These are phyloP conservation scores for Aspergillus cavernicola DNA, from an alignment of 495 filamentous ascomycete species.

Conservation along the genomic window DNA sequence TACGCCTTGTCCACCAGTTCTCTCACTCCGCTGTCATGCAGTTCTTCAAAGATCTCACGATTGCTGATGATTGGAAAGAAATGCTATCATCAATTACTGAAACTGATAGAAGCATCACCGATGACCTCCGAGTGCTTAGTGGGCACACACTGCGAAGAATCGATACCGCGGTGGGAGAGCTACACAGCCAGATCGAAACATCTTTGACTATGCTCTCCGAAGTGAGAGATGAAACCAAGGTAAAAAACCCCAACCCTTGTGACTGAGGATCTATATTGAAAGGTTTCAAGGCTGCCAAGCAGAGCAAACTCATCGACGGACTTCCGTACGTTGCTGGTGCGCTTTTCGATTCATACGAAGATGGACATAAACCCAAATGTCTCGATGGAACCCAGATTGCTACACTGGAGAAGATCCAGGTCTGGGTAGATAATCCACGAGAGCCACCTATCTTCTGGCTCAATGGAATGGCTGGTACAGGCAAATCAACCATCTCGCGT, in stretches of 20 bases:
- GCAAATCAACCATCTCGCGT: slow-evolving; percentile 1
- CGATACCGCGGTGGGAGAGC: background rate
- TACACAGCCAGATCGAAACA: background rate
- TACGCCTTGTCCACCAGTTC: background rate
- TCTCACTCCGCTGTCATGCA: background rate
- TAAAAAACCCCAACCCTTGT: background rate
- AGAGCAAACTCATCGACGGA: background rate
- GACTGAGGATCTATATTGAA: background rate
- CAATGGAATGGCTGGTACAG: background rate
- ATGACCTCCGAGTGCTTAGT: background rate
- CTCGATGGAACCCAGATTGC: background rate
- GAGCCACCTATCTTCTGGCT: background rate
- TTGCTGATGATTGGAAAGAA: background rate
- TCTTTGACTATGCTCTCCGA: background rate
- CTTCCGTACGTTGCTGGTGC: background rate
- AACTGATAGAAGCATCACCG: background rate
- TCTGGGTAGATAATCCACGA: background rate
- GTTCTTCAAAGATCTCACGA: background rate
- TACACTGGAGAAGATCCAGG: background rate
- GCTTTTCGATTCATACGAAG: background rate
- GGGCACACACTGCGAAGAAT: background rate
- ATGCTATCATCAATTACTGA: background rate
- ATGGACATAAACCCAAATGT: background rate
- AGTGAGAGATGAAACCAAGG: background rate
- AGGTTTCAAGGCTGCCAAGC: background rate